These are phyloP conservation scores for Fusarium graminum DNA, from an alignment of 2,329 filamentous ascomycete species.

Conservation along the genomic window DNA sequence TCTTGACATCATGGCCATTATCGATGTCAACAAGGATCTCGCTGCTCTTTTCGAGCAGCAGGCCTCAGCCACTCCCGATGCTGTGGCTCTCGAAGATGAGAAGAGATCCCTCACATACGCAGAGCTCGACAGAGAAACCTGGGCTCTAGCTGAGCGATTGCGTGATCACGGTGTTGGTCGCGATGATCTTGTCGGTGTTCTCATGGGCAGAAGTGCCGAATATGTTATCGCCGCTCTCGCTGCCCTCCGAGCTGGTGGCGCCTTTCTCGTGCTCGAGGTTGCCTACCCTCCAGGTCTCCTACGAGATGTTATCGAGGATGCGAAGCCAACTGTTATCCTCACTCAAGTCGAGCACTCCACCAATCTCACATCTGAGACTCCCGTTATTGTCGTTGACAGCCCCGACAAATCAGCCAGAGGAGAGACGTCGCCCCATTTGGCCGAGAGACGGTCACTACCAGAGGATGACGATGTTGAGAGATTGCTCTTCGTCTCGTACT, in stretches of 20 bases:
- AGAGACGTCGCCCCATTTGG: constrained; percentile 48
- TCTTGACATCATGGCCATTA: constrained; percentile 66
- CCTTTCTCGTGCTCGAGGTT: constrained; percentile 83
- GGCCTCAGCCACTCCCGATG: constrained; percentile 75
- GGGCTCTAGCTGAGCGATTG: constrained; percentile 73
- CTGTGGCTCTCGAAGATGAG: constrained; percentile 79
- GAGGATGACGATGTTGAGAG: constrained; percentile 77
- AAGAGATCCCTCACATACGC: constrained; percentile 76
- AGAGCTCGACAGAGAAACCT: constrained; percentile 77
- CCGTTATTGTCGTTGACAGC: constrained; percentile 74
- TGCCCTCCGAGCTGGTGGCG: constrained; percentile 81
- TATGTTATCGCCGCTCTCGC: constrained; percentile 85
- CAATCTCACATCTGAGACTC: constrained; percentile 73
- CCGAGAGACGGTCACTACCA: constrained; percentile 66
- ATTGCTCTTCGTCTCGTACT: constrained; percentile 84
- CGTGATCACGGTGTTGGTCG: constrained; percentile 76
- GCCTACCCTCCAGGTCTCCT: constrained; percentile 81
- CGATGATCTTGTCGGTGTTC: constrained; percentile 80
- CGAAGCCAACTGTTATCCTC: constrained; percentile 76
- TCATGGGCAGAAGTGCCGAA: constrained; percentile 80
- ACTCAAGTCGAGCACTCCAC: constrained; percentile 74
- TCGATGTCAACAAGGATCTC: constrained; percentile 80
- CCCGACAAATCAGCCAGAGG: constrained; percentile 50
- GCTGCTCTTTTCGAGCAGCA: constrained; percentile 78
- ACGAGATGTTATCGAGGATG: constrained; percentile 82